Evolutionary conservation across 2,329 filamentous ascomycete genomes (phyloP), one percentile per base, ranked within the genome.

Genomic region (Pezizomycotina sp.): DNA sequence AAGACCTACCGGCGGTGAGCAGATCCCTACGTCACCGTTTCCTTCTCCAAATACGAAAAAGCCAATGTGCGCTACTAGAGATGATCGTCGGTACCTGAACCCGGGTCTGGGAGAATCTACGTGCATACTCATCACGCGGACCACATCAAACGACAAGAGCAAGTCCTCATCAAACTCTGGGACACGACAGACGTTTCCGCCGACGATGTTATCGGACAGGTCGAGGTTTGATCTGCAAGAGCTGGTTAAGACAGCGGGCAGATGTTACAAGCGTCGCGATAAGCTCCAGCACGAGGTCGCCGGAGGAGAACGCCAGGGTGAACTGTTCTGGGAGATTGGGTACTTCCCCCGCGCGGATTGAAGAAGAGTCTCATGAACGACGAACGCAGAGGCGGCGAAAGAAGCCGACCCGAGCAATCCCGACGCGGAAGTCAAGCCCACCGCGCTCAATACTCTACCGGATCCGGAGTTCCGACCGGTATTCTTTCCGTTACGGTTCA

Each of bases 11-110:
- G 78, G 82, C n/a, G 84, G 86, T 23, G 86, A 27, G 91, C 80
- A 32, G 89, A 98, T 50, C 83, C 86, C 0, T 95, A 95, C 56
- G 91, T 95, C 54, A 93, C 86, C 21, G 66, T 95, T 23, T 77
- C 79, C 21, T 95, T 92, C 63, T 91, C 81, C 52, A 95, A 95
- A 57, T 95, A 93, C 50, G 80, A 79, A 38, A n/a, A 98, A 98
- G 60, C 86, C 86, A 2, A 91, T 92, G 70, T 95, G 92, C 58
- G 93, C 84, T 58, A 95, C 89, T 1, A 74, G 89, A 30, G 84
- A 95, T 33, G 93, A 95, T 46, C 82, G 86, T 34, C 86, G 95
- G 52, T 78, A 93, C 48, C 66, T 92, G 36, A 92, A 95, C 52
- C 89, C 89, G 0, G 66, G 92, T 4, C 95, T 91, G 63, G 79